Conservation (phyloP, 768 basidiomycete genomes). For the Amanita thiersii region DNA sequence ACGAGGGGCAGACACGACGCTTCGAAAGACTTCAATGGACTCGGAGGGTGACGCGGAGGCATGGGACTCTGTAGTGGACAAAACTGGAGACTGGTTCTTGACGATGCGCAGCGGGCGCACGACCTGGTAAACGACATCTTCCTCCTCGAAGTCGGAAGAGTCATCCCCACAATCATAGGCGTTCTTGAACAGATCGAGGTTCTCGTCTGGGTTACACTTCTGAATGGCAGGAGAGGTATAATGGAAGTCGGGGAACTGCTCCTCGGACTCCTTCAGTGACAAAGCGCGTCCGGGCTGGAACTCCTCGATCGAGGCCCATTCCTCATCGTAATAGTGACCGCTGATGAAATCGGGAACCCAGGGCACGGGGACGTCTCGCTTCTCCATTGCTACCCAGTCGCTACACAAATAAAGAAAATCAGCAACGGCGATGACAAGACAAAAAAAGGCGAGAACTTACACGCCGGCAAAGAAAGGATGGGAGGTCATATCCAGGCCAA, state of each 20-base stretch:
- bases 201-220: neutral
- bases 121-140: neutral
- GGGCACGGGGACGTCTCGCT: constrained; percentile 15
- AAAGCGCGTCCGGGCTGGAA: constrained; percentile 12
- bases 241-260: constrained; percentile 15
- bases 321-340: constrained; percentile 13
- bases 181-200: neutral
- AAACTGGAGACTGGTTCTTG: neutral
- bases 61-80: neutral
- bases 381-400: constrained; percentile 19
- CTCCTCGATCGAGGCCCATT: constrained; percentile 3
- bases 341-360: constrained; percentile 17
- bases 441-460: constrained; percentile 15
- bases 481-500: constrained; percentile 19
- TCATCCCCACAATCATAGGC: neutral
- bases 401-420: constrained; percentile 10
- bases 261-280: constrained; percentile 10
- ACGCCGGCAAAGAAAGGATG: constrained; percentile 23
- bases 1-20: too few species aligned
- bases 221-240: constrained; percentile 10
- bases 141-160: neutral
- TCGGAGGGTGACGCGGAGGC: neutral
- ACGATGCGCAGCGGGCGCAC: neutral
- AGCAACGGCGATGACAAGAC: neutral
- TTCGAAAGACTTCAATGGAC: too few species aligned